Percentiles rank a stretch among this genome's conserved stretches.
These are phyloP conservation scores for Daldinia sp. DNA, from an alignment of 2,329 filamentous ascomycete species.

Conservation along the genomic window DNA sequence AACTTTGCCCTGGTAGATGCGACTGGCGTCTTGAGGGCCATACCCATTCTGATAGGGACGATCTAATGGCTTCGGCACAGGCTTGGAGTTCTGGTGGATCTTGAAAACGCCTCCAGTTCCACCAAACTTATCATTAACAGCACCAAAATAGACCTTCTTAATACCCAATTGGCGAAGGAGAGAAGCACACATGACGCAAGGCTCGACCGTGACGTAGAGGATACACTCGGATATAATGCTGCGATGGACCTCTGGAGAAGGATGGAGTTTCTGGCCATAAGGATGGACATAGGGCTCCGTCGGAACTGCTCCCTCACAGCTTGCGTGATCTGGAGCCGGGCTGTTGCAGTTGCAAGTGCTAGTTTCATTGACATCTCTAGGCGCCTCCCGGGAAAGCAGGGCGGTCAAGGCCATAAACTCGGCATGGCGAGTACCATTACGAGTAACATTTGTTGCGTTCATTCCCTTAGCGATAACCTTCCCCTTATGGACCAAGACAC, in stretches of 20 bases:
- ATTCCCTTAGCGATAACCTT: constrained; percentile 87
- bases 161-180: constrained; percentile 88
- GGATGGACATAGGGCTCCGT: constrained; percentile 65
- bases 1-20: constrained; percentile 50
- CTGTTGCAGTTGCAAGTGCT: too few relatives aligned
- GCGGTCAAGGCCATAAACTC: constrained; percentile 87
- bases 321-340: constrained; percentile 50
- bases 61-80: constrained; percentile 43
- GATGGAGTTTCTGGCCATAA: constrained; percentile 67
- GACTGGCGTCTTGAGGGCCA: constrained; percentile 41
- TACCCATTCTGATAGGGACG: constrained; percentile 47
- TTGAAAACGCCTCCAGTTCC: constrained; percentile 93
- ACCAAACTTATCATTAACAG: constrained; percentile 95
- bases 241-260: constrained; percentile 66
- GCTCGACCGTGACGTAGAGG: constrained; percentile 97
- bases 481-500: constrained; percentile 84
- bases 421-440: constrained; percentile 92
- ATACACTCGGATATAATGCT: constrained; percentile 74
- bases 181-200: constrained; percentile 98
- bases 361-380: constrained; percentile 40
- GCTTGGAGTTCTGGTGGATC: constrained; percentile 72
- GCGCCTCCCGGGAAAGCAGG: constrained; percentile 55
- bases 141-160: constrained; percentile 91
- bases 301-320: constrained; percentile 62
- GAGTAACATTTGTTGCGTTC: constrained; percentile 94